These are phyloP conservation scores for Trametes versicolor DNA, from an alignment of 1,284 basidiomycete species.

Conservation along the genomic window DNA sequence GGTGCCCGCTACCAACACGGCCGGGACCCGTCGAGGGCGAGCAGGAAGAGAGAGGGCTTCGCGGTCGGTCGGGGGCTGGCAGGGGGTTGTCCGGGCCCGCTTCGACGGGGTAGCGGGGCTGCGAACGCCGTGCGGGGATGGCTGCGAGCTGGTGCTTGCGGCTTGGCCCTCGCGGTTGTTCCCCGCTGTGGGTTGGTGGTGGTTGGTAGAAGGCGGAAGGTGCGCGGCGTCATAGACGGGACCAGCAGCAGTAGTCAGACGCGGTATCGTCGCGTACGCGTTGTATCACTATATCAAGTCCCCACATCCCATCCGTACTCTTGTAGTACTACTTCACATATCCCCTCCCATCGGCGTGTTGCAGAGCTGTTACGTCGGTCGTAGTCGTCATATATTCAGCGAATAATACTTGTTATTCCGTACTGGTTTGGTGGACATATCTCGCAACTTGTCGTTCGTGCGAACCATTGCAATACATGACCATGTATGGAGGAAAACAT, in stretches of 20 bases:
- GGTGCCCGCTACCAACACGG: slow-evolving; percentile 37
- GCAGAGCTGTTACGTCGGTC: slow-evolving; percentile 8
- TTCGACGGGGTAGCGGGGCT: slow-evolving; percentile 2
- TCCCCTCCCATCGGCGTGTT: background rate
- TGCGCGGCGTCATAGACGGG: slow-evolving; percentile 24
- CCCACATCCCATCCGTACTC: slow-evolving; percentile 4
- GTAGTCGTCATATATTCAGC: slow-evolving; percentile 10
- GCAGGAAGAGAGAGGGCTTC: slow-evolving; percentile 78
- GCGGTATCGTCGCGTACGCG: slow-evolving; percentile 28
- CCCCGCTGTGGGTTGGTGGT: slow-evolving; percentile 8
- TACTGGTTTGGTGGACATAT: background rate
- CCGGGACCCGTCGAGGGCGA: slow-evolving; percentile 57
- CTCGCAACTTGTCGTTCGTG: background rate
- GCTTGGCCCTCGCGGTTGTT: background rate
- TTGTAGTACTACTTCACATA: background rate
- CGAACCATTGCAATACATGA: too few relatives aligned
- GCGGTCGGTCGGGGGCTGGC: slow-evolving; percentile 49
- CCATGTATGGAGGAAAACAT: too few relatives aligned
- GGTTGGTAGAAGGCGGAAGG: slow-evolving; percentile 4
- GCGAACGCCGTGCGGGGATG: slow-evolving; percentile 4
- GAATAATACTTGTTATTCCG: slow-evolving; percentile 1
- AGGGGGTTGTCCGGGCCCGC: slow-evolving; percentile 8
- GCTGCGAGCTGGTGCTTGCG: slow-evolving; percentile 11
- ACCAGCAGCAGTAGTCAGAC: slow-evolving; percentile 27
- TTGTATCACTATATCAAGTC: slow-evolving; percentile 30